Conservation (phyloP, 2,329 filamentous ascomycete species). For the Curvularia sp. region DNA sequence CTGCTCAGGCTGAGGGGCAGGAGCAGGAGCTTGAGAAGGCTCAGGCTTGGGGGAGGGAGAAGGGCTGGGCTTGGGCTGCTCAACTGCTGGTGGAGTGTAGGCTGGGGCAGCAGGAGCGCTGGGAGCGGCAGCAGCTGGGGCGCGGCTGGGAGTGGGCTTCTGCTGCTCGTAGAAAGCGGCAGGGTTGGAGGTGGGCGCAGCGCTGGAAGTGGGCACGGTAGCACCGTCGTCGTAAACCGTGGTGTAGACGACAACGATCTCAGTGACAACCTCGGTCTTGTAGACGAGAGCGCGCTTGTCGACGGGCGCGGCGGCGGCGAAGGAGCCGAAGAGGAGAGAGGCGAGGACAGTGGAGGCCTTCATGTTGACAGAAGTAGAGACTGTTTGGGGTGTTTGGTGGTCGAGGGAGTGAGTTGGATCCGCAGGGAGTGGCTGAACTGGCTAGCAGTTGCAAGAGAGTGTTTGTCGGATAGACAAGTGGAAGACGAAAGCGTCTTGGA, state of each 20-base stretch:
- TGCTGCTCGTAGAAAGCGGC: conserved; percentile 37
- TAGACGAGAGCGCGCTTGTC: conserved; percentile 47
- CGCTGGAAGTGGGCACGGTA: conserved; percentile 4
- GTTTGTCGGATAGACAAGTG: conserved; percentile 32
- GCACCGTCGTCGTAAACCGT: conserved; percentile 44
- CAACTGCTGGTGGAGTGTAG: conserved; percentile 19
- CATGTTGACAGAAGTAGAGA: conserved; percentile 34
- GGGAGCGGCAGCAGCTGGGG: conserved; percentile 16
- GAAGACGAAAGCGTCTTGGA: conserved; percentile 45
- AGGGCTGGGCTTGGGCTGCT: conserved; percentile 22
- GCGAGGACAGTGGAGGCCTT: conserved; percentile 48
- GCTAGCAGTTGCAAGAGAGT: conserved; percentile 43
- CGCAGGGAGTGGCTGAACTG: conserved; percentile 41
- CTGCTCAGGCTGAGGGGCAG: neutral
- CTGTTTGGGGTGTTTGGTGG: neutral
- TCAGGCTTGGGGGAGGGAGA: conserved; percentile 14
- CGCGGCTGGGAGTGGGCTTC: conserved; percentile 29
- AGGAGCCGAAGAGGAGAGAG: conserved; percentile 44
- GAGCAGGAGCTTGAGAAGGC: conserved; percentile 7
- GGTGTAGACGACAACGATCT: conserved; percentile 47
- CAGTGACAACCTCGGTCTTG: conserved; percentile 42
- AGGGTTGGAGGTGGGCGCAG: conserved; percentile 26
- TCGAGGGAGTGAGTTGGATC: conserved; percentile 22
- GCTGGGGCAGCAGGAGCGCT: conserved; percentile 20
- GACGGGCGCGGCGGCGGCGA: conserved; percentile 44